Conservation (phyloP, 495 filamentous ascomycete genomes). For the Entonaema liquescens region DNA sequence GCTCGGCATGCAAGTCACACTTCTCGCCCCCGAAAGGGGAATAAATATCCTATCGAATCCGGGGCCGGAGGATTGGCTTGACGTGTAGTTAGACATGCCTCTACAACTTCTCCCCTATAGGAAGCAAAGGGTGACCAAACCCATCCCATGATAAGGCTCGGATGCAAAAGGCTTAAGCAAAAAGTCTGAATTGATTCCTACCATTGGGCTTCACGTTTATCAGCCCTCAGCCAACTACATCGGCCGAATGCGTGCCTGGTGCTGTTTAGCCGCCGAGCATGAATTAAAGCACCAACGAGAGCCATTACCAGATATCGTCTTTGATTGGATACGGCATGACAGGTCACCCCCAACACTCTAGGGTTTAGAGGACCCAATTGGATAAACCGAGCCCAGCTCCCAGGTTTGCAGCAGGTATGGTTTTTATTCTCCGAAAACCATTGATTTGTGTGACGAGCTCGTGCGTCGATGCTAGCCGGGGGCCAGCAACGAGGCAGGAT, state of each 20-base stretch:
- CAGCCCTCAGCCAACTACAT: constrained; percentile 18
- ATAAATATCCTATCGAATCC: constrained; percentile 12
- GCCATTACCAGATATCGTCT: background rate
- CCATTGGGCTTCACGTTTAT: constrained; percentile 16
- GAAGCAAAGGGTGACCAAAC: background rate
- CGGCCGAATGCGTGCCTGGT: background rate
- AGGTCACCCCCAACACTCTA: background rate
- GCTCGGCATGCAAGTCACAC: constrained; percentile 28
- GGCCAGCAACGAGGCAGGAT: background rate
- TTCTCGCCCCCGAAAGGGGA: constrained; percentile 15
- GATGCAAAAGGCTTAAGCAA: background rate
- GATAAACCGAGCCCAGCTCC: constrained; percentile 17
- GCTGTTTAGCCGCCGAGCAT: constrained; percentile 19
- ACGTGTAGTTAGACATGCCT: constrained; percentile 2
- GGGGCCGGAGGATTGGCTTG: constrained; percentile 16
- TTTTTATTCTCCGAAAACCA: constrained; percentile 15
- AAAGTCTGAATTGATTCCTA: constrained; percentile 3
- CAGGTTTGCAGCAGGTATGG: constrained; percentile 24
- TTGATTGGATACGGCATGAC: constrained; percentile 10
- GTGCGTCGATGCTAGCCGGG: constrained; percentile 20
- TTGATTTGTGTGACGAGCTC: constrained; percentile 25
- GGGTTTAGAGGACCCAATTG: constrained; percentile 7
- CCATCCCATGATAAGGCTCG: background rate
- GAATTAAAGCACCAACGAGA: background rate
- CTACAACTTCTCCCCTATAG: background rate